Base-by-base conservation (phyloP, 2,329 filamentous ascomycete species). In the Stachybotrys echinatus region DNA sequence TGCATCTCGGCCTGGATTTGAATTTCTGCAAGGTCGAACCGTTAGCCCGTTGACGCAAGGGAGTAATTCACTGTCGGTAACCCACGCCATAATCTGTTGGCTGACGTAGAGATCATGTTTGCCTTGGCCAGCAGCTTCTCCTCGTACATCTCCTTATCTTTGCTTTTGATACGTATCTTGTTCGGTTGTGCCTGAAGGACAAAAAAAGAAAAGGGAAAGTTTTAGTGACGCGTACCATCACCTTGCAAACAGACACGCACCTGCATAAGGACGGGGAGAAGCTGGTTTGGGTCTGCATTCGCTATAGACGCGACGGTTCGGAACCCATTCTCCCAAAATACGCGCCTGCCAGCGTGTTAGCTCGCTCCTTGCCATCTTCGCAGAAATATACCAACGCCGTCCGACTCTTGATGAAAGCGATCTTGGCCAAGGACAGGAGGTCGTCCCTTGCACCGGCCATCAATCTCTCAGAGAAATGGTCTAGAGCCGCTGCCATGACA, bases 321-420 rank as follows among this genome's bases (percentile, higher is more conserved):
- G 60, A 87, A 87, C 2, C 88, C 88, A 62, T 87, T 89, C 50
- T 91, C 88, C 75, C 87, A 88, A 53, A 92, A 86, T 6, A 89
- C 74, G 14, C 80, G 63, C 4, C 68, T 71, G 21, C 22, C 10
- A 46, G n/a, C 6, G 14, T n/a, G 18, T 46, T 10, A 46, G 44
- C 12, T 34, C 17, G 43, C 31, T 55, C 45, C 52, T 55, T 50
- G 18, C 31, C 5, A 44, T 18, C 6, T 22, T 12, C 42, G n/a
- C 19, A n/a, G 34, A 39, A 12, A 12, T 8, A 27, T 5, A 62
- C 74, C 48, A 74, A 77, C 61, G 88, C 88, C 14, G 87, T 91
- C 49, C 85, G 81, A 60, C 86, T 89, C 65, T 92, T 91, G 57
- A 92, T 79, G 60, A 85, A 90, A 0, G 85, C 83, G 39, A 91